Percentiles rank a stretch among this genome's conserved stretches.
These are phyloP conservation scores for Pseudocercospora vitis DNA, from an alignment of 2,329 filamentous ascomycete species.

Conservation along the genomic window DNA sequence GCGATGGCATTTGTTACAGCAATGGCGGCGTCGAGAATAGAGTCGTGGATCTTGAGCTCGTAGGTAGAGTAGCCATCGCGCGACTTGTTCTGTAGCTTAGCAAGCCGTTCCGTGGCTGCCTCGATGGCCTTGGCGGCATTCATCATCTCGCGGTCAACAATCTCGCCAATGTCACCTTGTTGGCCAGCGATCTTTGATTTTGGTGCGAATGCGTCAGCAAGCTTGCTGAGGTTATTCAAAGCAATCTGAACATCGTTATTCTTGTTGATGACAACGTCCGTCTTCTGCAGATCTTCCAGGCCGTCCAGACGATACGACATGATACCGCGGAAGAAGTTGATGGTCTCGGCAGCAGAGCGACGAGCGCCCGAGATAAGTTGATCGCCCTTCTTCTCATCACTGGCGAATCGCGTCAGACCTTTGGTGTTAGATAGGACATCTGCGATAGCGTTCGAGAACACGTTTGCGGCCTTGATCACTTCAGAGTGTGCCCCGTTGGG, in stretches of 20 bases:
- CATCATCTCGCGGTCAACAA: slow-evolving; percentile 86
- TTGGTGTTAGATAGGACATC: slow-evolving; percentile 97
- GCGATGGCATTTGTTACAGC: slow-evolving; percentile 93
- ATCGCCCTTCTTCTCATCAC: slow-evolving; percentile 92
- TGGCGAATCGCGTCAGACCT: slow-evolving; percentile 86
- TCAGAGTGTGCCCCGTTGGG: slow-evolving; percentile 84
- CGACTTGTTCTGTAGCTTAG: slow-evolving; percentile 94
- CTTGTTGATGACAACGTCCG: slow-evolving; percentile 94
- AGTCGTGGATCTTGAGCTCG: slow-evolving; percentile 92
- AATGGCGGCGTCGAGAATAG: slow-evolving; percentile 87
- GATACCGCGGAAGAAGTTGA: slow-evolving; percentile 91
- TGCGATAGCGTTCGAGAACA: slow-evolving; percentile 85
- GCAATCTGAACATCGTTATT: slow-evolving; percentile 96
- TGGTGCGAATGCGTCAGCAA: slow-evolving; percentile 87
- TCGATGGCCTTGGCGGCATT: slow-evolving; percentile 96
- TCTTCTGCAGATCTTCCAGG: slow-evolving; percentile 87
- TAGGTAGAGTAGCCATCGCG: slow-evolving; percentile 93
- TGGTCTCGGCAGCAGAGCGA: slow-evolving; percentile 79
- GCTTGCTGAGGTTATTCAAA: slow-evolving; percentile 87
- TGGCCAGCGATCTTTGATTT: slow-evolving; percentile 78
- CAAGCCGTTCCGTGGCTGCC: slow-evolving; percentile 82
- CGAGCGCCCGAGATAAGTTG: slow-evolving; percentile 79
- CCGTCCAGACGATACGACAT: slow-evolving; percentile 92
- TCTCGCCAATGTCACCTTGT: slow-evolving; percentile 84
- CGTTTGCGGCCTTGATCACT: slow-evolving; percentile 87